These are phyloP conservation scores for Fusarium sp. DNA, from an alignment of 2,329 filamentous ascomycete genomes.

Conservation along the genomic window DNA sequence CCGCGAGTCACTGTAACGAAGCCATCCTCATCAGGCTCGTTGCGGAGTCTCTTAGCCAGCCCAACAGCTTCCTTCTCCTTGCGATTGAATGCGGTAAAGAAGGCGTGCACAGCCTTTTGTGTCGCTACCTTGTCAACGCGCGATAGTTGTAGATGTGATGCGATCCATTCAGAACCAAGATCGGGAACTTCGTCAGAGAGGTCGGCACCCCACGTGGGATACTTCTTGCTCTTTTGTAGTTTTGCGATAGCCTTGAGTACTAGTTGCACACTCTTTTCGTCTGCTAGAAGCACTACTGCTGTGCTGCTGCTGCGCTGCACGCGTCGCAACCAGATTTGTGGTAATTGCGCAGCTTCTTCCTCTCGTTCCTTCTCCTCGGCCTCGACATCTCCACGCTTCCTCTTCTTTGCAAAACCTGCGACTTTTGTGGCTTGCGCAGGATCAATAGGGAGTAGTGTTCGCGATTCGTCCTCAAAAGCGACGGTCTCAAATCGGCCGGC, in stretches of 20 bases:
- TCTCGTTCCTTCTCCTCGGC: conserved; percentile 64
- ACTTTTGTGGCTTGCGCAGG: conserved; percentile 60
- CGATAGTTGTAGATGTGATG: conserved; percentile 75
- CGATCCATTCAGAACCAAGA: conserved; percentile 68
- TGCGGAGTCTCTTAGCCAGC: conserved; percentile 73
- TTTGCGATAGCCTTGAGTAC: conserved; percentile 80
- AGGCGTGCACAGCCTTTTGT: conserved; percentile 82
- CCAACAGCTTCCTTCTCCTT: conserved; percentile 73
- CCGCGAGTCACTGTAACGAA: conserved; percentile 92
- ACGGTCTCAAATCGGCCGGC: conserved; percentile 82
- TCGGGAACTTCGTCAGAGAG: conserved; percentile 65
- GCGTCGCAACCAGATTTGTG: conserved; percentile 77
- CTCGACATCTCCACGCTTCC: conserved; percentile 61
- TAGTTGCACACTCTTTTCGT: conserved; percentile 79
- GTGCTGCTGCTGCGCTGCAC: conserved; percentile 80
- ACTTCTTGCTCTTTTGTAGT: conserved; percentile 67
- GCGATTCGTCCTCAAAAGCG: conserved; percentile 74
- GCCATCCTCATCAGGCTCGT: conserved; percentile 91
- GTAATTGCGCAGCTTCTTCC: conserved; percentile 71
- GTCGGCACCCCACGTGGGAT: conserved; percentile 75
- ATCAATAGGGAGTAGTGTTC: conserved; percentile 54
- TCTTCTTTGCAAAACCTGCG: conserved; percentile 55
- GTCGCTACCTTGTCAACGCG: conserved; percentile 76
- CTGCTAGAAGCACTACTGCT: conserved; percentile 85
- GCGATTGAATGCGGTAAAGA: conserved; percentile 83